Percentiles rank a stretch among this genome's conserved stretches.
These are phyloP conservation scores for Jacaranda copaia DNA, from an alignment of 257 asterid genomes.

Conservation along the genomic window DNA sequence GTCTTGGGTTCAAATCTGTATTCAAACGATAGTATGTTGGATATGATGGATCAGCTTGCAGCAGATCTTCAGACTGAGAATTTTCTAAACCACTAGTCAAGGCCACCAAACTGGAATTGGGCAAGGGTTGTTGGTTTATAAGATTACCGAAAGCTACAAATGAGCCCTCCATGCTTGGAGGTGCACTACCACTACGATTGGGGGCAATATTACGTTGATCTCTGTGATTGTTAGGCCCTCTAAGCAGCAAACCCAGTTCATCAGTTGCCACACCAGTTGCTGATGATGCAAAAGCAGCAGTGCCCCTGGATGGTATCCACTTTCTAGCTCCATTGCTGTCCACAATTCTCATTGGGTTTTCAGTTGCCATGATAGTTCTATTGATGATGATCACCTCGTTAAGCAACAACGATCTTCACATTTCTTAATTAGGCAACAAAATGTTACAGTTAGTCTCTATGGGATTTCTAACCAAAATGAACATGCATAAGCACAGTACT, in stretches of 20 bases:
- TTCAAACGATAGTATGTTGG: slow-evolving; percentile 45
- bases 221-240: slow-evolving; percentile 55
- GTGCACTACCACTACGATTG: slow-evolving; percentile 89
- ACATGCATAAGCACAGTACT: not conserved
- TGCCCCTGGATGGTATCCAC: slow-evolving; percentile 67
- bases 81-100: slow-evolving; percentile 40
- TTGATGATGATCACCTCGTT: slow-evolving; percentile 23
- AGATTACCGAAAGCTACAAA: slow-evolving; percentile 65
- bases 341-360: slow-evolving; percentile 74
- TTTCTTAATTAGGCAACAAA: slow-evolving; percentile 41
- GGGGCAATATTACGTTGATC: slow-evolving; percentile 57
- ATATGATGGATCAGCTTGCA: slow-evolving; percentile 50
- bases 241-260: slow-evolving; percentile 72
- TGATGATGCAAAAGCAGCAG: slow-evolving; percentile 53
- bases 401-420: slow-evolving; percentile 39
- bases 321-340: slow-evolving; percentile 59
- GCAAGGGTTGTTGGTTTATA: slow-evolving; percentile 39
- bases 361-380: slow-evolving; percentile 72
- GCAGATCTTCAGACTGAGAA: slow-evolving; percentile 48
- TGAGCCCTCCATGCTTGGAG: slow-evolving; percentile 89
- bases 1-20: slow-evolving; percentile 51
- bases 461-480: slow-evolving; percentile 10
- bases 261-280: slow-evolving; percentile 54
- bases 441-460: slow-evolving; percentile 9
- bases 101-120: slow-evolving; percentile 44